Evolutionary conservation across 768 basidiomycete genomes (phyloP), one percentile per base, ranked within the genome.

Genomic region (Kwoniella dendrophila): DNA sequence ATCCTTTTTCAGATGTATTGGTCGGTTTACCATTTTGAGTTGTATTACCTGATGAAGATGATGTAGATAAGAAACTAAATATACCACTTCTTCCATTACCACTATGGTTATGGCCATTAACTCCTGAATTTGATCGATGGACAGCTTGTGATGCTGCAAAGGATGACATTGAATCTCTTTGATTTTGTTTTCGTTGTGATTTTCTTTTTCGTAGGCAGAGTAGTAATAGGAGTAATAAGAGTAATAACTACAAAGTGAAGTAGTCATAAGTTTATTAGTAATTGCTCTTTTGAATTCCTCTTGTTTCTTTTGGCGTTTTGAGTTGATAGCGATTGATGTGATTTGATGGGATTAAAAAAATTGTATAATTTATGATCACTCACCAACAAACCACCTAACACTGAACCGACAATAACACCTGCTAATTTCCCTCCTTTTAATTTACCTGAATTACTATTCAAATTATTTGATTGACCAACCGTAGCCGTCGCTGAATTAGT

Each of bases 311-410:
- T 36, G 34, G 7, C 34, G 34, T 8, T 16, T 16, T 16, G 16
- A 38, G 8, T 18, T 8, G 36, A 18, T 38, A 38, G 36, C 18
- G 18, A 18, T 38, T 38, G 36, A 38, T 18, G 18, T 38, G 36
- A 38, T 18, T 8, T 38, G 36, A 38, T 38, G 18, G 36, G 36
- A 38, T 18, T 8, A 8, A 38, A 8, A 18, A 38, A 8, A 38
- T 38, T 8, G 18, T 18, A 38, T 38, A 18, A 38, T 38, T 18
- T 8, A 38, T 14, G 1, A 27, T n/a, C n/a, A 70, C 75, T 62
- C 47, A 76, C 72, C 33, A 78, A 59, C 2, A 78, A 56, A 48
- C 75, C 75, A 11, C 75, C 75, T 5, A 78, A 41, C 18, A 76
- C 69, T 52, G 67, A 60, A 4, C 77, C 77, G 10, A 78, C 71